phyloP scores from a whole-genome alignment of 1,139 yeast genomes.

The Lodderomyces pseudojiufengensis region DNA sequence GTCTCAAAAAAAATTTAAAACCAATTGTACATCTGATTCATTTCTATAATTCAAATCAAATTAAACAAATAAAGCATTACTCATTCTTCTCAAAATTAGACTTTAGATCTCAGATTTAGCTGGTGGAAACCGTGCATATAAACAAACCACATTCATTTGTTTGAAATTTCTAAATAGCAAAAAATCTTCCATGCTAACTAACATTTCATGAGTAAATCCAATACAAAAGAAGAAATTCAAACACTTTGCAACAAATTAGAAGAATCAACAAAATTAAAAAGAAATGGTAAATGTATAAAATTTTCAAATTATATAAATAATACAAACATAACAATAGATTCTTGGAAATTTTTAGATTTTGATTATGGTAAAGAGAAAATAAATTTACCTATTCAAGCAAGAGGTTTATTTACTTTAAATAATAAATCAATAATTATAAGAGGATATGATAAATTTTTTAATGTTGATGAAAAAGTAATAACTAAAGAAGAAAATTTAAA shows the following conservation, averaged over 20 bases:
- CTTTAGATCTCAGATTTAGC: no score
- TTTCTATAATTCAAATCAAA: no score
- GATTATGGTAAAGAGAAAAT: conserved; percentile 60
- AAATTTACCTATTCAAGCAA: conserved; percentile 65
- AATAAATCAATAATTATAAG: conserved; percentile 58
- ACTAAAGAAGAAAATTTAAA: conserved; percentile 51
- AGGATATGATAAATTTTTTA: conserved; percentile 95
- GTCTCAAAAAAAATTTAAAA: no score
- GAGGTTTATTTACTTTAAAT: conserved; percentile 73
- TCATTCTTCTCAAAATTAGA: no score
- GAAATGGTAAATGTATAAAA: conserved; percentile 23
- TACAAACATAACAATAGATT: conserved; percentile 16
- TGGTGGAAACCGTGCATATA: no score
- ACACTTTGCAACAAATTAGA: conserved; percentile 16
- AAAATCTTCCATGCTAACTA: no score
- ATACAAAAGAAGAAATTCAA: conserved; percentile 14
- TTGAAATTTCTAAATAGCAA: no score
- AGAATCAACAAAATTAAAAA: conserved; percentile 18
- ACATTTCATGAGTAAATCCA: not conserved
- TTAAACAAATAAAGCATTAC: no score
- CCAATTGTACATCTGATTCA: no score
- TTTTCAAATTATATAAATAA: conserved; percentile 17
- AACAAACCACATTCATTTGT: no score
- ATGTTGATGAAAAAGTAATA: conserved; percentile 57
- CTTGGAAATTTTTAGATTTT: conserved; percentile 90